Evolutionary conservation across 2,329 filamentous ascomycete species (phyloP), one percentile per base, ranked within the genome.

Genomic region (Sporothrix inflata): DNA sequence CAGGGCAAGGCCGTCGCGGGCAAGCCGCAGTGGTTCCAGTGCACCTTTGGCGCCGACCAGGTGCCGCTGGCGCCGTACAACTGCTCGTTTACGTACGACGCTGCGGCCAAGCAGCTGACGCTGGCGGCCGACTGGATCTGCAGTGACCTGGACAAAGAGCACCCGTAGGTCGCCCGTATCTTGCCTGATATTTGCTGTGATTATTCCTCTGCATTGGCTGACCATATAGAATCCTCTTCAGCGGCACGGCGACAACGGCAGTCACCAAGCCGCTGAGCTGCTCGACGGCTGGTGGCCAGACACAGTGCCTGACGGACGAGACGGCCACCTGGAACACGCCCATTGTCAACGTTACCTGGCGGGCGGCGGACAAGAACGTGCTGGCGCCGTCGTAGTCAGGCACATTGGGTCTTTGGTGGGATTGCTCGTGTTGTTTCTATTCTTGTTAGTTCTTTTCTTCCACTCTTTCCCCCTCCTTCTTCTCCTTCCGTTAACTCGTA

Each of bases 51-150:
- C 1, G n/a, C 57, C 1, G 74, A 73, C 16, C 74, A 73, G 11
- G 34, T 65, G 67, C 76, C 76, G 66, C 67, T 76, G 40, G 75
- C 70, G 73, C 77, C 76, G 8, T 74, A 74, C 49, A 49, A 66
- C 47, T 77, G 76, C 61, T 40, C 63, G 9, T 75, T 75, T 19
- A 68, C 67, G 40, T 77, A 76, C 55, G 53, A 73, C 30, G 16
- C 24, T 2, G 72, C 47, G 4, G 53, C 63, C 1, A 75, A 72
- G 63, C 55, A 71, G 63, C 51, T 77, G n/a, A 69, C 34, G n/a
- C 3, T 77, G 21, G 69, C 73, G 53, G 75, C 75, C 1, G 72
- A 76, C 34, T 78, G 77, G 77, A 72, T 70, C 45, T 78, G 76
- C 71, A 73, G 34, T 19, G 76, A 78, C 51, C 51, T 77, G 65